Conservation (phyloP, 257 asterid genomes). For the Scutellaria baicalensis region DNA sequence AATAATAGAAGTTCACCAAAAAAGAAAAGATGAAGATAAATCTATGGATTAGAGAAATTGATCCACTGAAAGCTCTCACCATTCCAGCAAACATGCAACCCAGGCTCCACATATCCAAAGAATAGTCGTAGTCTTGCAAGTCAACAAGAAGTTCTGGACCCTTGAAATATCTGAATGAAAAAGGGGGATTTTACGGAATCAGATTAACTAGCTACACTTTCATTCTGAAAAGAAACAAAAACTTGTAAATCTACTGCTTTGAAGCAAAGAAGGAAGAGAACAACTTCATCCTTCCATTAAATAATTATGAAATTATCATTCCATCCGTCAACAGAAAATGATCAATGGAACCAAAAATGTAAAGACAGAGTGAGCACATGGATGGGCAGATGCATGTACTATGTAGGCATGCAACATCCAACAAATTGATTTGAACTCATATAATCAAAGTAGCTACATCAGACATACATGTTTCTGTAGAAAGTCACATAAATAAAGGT, state of each 20-base stretch:
- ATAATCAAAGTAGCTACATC: neutral
- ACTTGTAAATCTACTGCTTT: neutral
- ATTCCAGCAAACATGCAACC: slow-evolving; percentile 97
- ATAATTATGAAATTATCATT: neutral
- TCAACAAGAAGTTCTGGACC: slow-evolving; percentile 57
- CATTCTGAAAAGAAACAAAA: neutral
- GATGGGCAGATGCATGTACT: neutral
- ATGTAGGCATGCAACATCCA: neutral
- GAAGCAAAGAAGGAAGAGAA: neutral
- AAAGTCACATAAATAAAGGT: neutral
- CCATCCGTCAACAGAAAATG: neutral
- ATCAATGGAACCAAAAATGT: neutral
- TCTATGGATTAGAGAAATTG: neutral
- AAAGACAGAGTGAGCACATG: neutral
- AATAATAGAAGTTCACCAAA: neutral
- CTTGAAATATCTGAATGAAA: slow-evolving; percentile 45
- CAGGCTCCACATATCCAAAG: slow-evolving; percentile 74
- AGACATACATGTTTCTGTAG: neutral
- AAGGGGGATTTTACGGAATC: neutral
- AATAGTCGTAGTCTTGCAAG: slow-evolving; percentile 70
- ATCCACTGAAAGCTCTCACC: slow-evolving; percentile 47
- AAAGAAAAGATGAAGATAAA: neutral
- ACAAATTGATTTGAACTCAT: neutral
- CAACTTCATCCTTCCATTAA: neutral
- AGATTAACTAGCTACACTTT: neutral